These are phyloP conservation scores for Urtica urens DNA, from an alignment of 306 rosid genomes.

Conservation along the genomic window DNA sequence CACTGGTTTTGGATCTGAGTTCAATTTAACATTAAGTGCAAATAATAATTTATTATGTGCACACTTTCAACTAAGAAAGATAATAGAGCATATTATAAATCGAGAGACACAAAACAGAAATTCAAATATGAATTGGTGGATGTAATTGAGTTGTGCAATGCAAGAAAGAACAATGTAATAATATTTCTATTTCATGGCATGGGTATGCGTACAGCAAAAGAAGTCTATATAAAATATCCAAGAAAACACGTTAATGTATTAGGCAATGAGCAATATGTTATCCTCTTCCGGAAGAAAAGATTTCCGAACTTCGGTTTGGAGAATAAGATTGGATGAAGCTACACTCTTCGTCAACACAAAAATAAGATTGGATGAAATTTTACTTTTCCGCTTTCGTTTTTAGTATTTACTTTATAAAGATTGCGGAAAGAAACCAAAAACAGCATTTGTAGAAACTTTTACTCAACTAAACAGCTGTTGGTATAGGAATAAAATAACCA, in stretches of 20 bases:
- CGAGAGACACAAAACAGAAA: background rate
- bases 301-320: background rate
- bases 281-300: constrained; percentile 2
- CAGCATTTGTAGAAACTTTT: too few species aligned
- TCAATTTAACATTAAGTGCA: too few species aligned
- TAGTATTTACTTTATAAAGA: too few species aligned
- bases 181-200: background rate
- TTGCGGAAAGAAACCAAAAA: too few species aligned
- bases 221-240: background rate
- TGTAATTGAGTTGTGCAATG: background rate
- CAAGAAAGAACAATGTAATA: background rate
- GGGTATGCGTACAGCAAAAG: background rate
- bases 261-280: background rate
- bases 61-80: too few species aligned
- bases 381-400: constrained; percentile 8
- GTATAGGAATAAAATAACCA: too few species aligned
- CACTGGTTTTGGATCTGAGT: too few species aligned
- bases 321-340: background rate
- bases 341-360: too few species aligned
- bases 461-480: too few species aligned
- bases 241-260: background rate
- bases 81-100: too few species aligned
- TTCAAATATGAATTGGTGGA: background rate
- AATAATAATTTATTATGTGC: too few species aligned
- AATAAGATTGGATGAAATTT: background rate